These are phyloP conservation scores for Sicyos baderoa DNA, from an alignment of 306 rosid species.

Conservation along the genomic window DNA sequence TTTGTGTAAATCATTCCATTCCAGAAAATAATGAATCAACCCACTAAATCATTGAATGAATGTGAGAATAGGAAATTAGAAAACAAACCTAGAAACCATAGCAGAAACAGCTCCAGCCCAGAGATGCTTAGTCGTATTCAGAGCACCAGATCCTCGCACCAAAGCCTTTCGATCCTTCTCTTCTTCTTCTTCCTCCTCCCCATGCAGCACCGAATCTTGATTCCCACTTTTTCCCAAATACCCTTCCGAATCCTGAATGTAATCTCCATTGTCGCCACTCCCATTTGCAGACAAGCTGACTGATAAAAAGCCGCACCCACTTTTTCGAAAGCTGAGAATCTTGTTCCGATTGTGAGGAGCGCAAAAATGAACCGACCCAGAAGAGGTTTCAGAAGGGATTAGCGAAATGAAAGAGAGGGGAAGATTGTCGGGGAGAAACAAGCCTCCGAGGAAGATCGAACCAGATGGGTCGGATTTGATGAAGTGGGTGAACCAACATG, in stretches of 20 bases:
- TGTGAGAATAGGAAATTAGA: background rate
- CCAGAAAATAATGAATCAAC: background rate
- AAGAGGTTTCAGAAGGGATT: constrained; percentile 21
- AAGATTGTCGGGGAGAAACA: constrained; percentile 52
- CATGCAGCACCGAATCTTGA: constrained; percentile 13
- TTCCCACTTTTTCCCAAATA: too few relatives aligned
- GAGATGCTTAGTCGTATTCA: constrained; percentile 79
- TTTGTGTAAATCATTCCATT: background rate
- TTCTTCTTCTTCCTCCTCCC: constrained; percentile 25
- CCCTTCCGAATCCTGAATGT: constrained; percentile 13
- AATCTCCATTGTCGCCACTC: constrained; percentile 34
- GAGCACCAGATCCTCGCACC: constrained; percentile 45
- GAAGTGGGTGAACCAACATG: constrained; percentile 22
- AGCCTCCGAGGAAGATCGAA: constrained; percentile 50
- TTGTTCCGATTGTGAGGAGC: constrained; percentile 20
- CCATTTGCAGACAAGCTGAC: constrained; percentile 62
- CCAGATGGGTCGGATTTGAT: constrained; percentile 34
- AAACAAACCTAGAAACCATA: constrained; percentile 81
- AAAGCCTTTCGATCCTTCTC: constrained; percentile 21
- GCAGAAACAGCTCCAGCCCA: constrained; percentile 99
- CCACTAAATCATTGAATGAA: background rate
- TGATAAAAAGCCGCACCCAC: constrained; percentile 41
- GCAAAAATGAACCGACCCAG: constrained; percentile 25
- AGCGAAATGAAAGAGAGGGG: constrained; percentile 43
- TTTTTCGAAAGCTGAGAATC: constrained; percentile 23